These are phyloP conservation scores for Boletus subcaerulescens DNA, from an alignment of 768 basidiomycete genomes.

Conservation along the genomic window DNA sequence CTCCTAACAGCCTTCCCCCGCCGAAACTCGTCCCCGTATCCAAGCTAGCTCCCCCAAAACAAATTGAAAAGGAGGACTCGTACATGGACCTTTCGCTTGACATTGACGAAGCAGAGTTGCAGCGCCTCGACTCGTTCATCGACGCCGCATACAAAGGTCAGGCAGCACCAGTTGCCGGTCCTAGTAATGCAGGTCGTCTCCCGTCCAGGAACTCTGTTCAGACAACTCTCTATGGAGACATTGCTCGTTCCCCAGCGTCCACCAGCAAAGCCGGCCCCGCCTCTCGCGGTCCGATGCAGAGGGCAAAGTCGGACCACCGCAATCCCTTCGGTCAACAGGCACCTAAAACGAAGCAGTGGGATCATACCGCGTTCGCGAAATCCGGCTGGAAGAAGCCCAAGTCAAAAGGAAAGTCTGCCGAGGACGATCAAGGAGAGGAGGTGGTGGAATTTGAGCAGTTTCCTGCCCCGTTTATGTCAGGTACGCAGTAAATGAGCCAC, in stretches of 20 bases:
- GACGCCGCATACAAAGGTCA: slow-evolving; percentile 45
- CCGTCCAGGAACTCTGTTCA: slow-evolving; percentile 46
- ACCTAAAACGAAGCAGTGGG: slow-evolving; percentile 82
- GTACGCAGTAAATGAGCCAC: slow-evolving; percentile 40
- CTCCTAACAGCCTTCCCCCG: not conserved
- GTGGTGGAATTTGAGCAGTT: slow-evolving; percentile 76
- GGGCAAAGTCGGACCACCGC: slow-evolving; percentile 40
- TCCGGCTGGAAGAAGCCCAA: slow-evolving; percentile 61
- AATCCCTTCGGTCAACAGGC: slow-evolving; percentile 53
- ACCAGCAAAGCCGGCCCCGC: slow-evolving; percentile 25
- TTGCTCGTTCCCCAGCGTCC: slow-evolving; percentile 38
- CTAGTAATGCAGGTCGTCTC: slow-evolving; percentile 26
- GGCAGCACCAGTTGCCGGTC: slow-evolving; percentile 40
- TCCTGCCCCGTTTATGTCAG: slow-evolving; percentile 70
- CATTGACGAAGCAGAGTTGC: slow-evolving; percentile 53
- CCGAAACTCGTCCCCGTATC: slow-evolving; percentile 1
- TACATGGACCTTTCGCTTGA: slow-evolving; percentile 56
- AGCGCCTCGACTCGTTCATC: slow-evolving; percentile 51
- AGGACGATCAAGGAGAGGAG: slow-evolving; percentile 58
- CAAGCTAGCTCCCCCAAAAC: slow-evolving; percentile 14
- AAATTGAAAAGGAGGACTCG: slow-evolving; percentile 39
- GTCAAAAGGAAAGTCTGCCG: slow-evolving; percentile 52
- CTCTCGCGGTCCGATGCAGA: slow-evolving; percentile 37
- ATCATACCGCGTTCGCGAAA: slow-evolving; percentile 84
- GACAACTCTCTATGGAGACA: slow-evolving; percentile 66